phyloP scores from a whole-genome alignment of 495 filamentous ascomycete genomes.

The Pseudomonodictys pantanalensis region DNA sequence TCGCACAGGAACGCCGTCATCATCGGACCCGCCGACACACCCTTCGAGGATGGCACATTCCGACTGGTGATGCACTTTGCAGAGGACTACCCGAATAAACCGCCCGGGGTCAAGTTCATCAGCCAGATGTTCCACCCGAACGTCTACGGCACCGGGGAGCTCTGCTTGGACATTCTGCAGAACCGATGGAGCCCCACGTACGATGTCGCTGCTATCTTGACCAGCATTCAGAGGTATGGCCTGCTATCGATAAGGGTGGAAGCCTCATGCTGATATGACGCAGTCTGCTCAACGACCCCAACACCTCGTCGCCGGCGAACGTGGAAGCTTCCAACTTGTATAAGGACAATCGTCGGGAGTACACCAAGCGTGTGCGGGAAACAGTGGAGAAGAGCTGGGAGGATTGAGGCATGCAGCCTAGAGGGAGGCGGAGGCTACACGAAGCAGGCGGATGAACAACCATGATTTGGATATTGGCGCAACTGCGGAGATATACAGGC shows the following conservation, averaged over 20 bases:
- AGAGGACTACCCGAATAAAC: conserved; percentile 97
- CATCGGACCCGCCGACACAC: conserved; percentile 94
- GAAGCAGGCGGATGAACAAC: background rate
- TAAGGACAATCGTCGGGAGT: conserved; percentile 96
- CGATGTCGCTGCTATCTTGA: conserved; percentile 94
- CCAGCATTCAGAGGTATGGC: conserved; percentile 88
- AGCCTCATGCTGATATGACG: conserved; percentile 6
- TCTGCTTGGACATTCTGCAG: conserved; percentile 95
- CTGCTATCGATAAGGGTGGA: background rate
- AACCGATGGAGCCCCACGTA: conserved; percentile 99
- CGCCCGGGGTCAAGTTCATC: conserved; percentile 96
- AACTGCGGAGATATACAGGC: background rate
- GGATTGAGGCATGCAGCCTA: conserved; percentile 49
- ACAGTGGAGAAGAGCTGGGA: conserved; percentile 99
- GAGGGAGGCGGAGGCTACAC: no score
- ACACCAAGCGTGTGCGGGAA: conserved; percentile 89
- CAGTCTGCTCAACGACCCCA: conserved; percentile 96
- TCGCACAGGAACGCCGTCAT: conserved; percentile 90
- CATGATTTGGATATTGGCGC: background rate
- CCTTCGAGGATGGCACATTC: conserved; percentile 98
- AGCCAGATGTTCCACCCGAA: conserved; percentile 99
- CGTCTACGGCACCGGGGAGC: conserved; percentile 93
- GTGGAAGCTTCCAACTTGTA: conserved; percentile 98
- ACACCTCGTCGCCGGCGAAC: conserved; percentile 95
- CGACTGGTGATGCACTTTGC: conserved; percentile 98